These are phyloP conservation scores for Daedalea quercina DNA, from an alignment of 768 basidiomycete species.

Conservation along the genomic window DNA sequence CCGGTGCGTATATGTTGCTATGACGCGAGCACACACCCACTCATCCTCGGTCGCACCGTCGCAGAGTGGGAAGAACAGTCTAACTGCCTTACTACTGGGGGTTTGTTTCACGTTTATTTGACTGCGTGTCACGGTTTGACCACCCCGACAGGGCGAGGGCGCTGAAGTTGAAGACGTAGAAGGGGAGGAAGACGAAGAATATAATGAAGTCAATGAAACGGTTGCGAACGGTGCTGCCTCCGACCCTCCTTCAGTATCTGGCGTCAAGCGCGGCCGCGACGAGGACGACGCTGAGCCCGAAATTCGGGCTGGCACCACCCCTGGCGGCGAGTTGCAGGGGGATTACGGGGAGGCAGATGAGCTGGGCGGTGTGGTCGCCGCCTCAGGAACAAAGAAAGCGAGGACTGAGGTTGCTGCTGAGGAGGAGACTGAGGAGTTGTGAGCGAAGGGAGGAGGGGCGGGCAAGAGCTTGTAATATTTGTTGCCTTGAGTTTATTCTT, in stretches of 20 bases:
- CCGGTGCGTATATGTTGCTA: conserved; percentile 3
- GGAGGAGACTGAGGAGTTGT: not conserved
- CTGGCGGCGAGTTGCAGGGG: conserved; percentile 8
- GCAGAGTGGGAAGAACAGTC: conserved; percentile 14
- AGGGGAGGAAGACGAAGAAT: conserved; percentile 17
- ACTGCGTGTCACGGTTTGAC: not conserved
- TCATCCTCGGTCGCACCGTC: not conserved
- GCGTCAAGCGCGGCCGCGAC: conserved; percentile 17
- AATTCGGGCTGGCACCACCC: not conserved
- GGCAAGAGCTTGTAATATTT: too few relatives aligned
- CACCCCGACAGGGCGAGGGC: not conserved
- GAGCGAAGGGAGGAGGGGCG: not conserved
- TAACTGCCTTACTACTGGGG: conserved; percentile 23
- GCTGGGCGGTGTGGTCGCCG: conserved; percentile 22
- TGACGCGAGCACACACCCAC: not conserved
- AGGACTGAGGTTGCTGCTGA: conserved; percentile 3
- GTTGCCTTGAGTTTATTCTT: too few relatives aligned
- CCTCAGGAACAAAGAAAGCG: conserved; percentile 10
- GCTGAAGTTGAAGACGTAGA: conserved; percentile 8
- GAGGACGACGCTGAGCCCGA: conserved; percentile 19
- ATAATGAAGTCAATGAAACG: conserved; percentile 16
- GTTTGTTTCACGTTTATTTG: conserved; percentile 1
- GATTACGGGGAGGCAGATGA: conserved; percentile 25
- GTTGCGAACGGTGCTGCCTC: conserved; percentile 15
- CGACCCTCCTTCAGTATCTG: conserved; percentile 9